Evolutionary conservation across 768 basidiomycete genomes (phyloP), one percentile per base, ranked within the genome.

Genomic region (Austroboletus festivus): DNA sequence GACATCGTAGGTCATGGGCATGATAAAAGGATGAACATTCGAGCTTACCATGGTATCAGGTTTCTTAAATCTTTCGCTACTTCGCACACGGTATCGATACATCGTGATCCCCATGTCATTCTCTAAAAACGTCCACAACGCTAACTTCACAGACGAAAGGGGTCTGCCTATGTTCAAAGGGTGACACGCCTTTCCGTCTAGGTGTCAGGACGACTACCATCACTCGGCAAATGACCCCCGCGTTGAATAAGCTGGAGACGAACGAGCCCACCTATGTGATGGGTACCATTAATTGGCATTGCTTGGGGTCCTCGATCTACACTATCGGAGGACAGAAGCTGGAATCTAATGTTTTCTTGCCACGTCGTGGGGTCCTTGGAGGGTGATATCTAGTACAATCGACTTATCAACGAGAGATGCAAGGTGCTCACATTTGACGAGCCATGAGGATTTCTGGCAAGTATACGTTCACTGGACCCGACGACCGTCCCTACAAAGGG

Each of bases 401-500:
- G n/a, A n/a, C n/a, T n/a, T n/a, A n/a, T n/a, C n/a, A n/a, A n/a
- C n/a, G n/a, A n/a, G n/a, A n/a, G 10, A 22, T 23, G 21, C n/a
- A 6, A 23, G 42, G 4, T 1, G 18, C 43, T 47, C 13, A 57
- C 40, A 2, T 18, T 18, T 21, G 23, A 13, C 16, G 18, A 20
- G 13, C 5, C 20, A 8, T 2, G 15, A 23, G 15, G 15, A 10
- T 35, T 30, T n/a, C 28, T 28, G 64, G 59, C 28, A 61, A 55
- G 20, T 55, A 59, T 22, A 57, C 62, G 1, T 72, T 72, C 47
- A 60, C 43, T 4, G 71, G 63, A 0, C 63, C 53, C 1, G 70
- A 71, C 35, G 68, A 63, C 5, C 62, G 48, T 21, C 54, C 48
- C 38, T 71, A 71, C 34, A 56, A 59, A 39, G 72, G 71, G 71